Conservation (phyloP, 257 asterid genomes). For the Catharanthus roseus region DNA sequence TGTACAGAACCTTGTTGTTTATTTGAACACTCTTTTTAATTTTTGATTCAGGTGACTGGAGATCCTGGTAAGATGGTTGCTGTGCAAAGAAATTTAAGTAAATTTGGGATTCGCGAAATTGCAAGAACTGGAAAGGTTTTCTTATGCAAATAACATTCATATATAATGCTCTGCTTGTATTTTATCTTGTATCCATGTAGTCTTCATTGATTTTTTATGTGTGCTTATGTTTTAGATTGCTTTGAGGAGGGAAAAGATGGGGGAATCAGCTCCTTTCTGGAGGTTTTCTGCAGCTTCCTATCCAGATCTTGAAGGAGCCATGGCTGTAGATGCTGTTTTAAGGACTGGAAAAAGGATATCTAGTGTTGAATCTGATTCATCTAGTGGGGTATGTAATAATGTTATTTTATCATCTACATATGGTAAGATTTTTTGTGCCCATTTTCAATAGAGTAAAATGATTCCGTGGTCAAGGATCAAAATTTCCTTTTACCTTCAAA, state of each 20-base stretch:
- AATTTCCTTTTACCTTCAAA: background rate
- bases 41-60: constrained; percentile 70
- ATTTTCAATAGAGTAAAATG: background rate
- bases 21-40: background rate
- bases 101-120: constrained; percentile 89
- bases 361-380: constrained; percentile 40
- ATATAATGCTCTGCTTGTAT: background rate
- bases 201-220: constrained; percentile 7
- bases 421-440: background rate
- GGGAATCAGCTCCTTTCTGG: constrained; percentile 98
- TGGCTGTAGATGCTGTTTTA: constrained; percentile 42
- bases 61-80: constrained; percentile 99
- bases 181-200: background rate
- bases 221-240: constrained; percentile 62
- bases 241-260: constrained; percentile 94
- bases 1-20: background rate
- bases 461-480: background rate
- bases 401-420: background rate
- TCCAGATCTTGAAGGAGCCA: constrained; percentile 83
- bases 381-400: constrained; percentile 72
- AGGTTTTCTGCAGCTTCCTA: constrained; percentile 95
- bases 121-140: constrained; percentile 95
- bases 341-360: constrained; percentile 29
- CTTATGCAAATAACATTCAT: background rate
- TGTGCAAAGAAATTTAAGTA: constrained; percentile 74